Base-by-base conservation (phyloP, 371 early-diverging fungal species). In the Rhizopus arrhizus region DNA sequence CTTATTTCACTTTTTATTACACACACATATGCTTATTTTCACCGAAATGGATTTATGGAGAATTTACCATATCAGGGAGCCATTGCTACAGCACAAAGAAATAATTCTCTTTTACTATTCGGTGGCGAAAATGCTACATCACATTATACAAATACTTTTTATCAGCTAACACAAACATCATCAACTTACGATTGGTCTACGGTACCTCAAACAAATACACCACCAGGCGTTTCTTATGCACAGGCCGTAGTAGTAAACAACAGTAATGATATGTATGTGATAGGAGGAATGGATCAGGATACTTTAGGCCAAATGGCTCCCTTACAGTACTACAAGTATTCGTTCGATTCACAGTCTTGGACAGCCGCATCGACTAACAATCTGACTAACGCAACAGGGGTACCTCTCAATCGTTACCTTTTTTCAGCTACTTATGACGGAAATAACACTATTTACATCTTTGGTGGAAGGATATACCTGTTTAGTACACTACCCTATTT, bases 61-160 rank as follows among this genome's bases (percentile, higher is more conserved):
- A 22, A 49, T 3, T 58, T 66, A 29, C 72, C 72, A 4, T 72
- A 62, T 51, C 68, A 50, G 51, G 69, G 63, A 29, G 72, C 65
- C 35, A 68, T 65, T 65, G 60, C 65, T 38, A 54, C 49, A 13
- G 69, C 69, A 22, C 68, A 68, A 65, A 59, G 42, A 16, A 65
- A 62, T 33, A 43, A 59, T 11, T 65, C 65, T 15, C 52, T 72
- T 13, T 59, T 62, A 35, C 38, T 68, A 11, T 72, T 62, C 60
- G 72, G 72, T 56, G 72, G 72, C 32, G 72, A 72, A 57, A 68
- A 64, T 28, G 57, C 69, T 43, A 54, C 59, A 12, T 29, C 48
- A 15, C 32, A 16, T 22, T 68, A 68, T 43, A 65, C 62, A 11
- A 65, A 64, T 51, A 53, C 61, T 13, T 49, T 72, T 16, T 72